Percentiles rank a stretch among this genome's conserved stretches.
Conservation (phyloP, 257 asterid genomes). For the Solanum chiquidenum region DNA sequence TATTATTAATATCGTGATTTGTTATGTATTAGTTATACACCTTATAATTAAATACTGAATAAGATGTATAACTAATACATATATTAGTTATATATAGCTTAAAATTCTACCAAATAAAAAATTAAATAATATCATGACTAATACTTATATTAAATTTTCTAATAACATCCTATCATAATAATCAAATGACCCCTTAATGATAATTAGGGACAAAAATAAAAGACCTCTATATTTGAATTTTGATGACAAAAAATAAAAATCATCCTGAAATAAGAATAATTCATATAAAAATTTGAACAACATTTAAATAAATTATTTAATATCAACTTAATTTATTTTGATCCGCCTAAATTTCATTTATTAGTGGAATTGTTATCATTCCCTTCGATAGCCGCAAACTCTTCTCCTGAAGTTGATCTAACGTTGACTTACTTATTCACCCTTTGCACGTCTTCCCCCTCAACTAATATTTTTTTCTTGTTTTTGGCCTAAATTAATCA, state of each 20-base stretch:
- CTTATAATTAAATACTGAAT: too few relatives aligned
- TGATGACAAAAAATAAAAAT: too few relatives aligned
- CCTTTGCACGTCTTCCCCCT: not conserved
- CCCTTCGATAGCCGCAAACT: not conserved
- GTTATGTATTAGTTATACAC: not conserved
- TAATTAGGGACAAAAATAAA: not conserved
- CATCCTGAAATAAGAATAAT: too few relatives aligned
- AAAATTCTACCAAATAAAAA: not conserved
- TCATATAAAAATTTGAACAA: too few relatives aligned
- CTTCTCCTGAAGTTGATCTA: not conserved
- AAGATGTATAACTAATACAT: not conserved
- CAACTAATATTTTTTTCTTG: not conserved
- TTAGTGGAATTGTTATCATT: not conserved
- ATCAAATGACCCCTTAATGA: not conserved
- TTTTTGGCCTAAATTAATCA: not conserved
- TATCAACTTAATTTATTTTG: too few relatives aligned
- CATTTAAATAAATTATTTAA: too few relatives aligned
- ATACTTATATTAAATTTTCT: not conserved
- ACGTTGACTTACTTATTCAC: not conserved
- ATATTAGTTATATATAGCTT: not conserved
- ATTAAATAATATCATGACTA: too few relatives aligned
- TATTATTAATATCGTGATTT: not conserved
- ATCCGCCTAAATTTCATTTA: too few relatives aligned
- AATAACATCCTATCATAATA: not conserved
- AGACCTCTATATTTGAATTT: not conserved